Base-by-base conservation (phyloP, 345 rosid species). In the Eucalyptus globulus region DNA sequence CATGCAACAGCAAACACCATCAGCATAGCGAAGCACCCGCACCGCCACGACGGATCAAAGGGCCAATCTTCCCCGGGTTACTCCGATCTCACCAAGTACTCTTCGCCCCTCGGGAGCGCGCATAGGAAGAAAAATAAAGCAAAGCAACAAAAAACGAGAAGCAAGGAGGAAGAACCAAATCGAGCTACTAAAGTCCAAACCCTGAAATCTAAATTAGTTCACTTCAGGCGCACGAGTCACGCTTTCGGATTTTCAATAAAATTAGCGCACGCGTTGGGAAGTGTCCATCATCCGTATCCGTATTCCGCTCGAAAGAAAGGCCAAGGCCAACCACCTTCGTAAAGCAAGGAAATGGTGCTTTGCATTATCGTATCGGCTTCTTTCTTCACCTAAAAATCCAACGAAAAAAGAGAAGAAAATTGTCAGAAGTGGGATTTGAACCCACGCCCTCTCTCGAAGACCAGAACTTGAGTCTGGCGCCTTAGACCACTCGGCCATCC, bases 381-480 rank as follows among this genome's bases (percentile, higher is more conserved):
- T 16, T 31, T n/a, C 22, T 31, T 67, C 72, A 27, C 37, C 76
- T 65, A n/a, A 65, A 65, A 65, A 53, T 21, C 58, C 58, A 53
- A 0, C 8, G 4, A 27, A 60, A 62, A 27, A 26, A 27, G 2
- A n/a, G 11, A 19, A 5, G 5, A 1, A 11, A 37, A 72, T 10
- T 92, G 95, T 93, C 95, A 93, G 94, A 93, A 92, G 94, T 93
- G 95, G 95, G 95, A 92, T 92, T 93, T 92, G 95, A 93, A 92
- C 95, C 95, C 94, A 93, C 95, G 93, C 92, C 94, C 93, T 92
- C 94, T 89, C 58, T 49, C 91, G 93, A 93, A 44, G 91, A 93
- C 94, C 93, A 94, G 93, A 92, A 92, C 93, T 92, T 92, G 93
- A 92, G 92, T 92, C 93, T 92, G 91, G 93, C 93, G 91, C 93